Evolutionary conservation across 202 grass and related monocot species (phyloP), one percentile per base, ranked within the genome.

Genomic region (Saccharum hybrid): DNA sequence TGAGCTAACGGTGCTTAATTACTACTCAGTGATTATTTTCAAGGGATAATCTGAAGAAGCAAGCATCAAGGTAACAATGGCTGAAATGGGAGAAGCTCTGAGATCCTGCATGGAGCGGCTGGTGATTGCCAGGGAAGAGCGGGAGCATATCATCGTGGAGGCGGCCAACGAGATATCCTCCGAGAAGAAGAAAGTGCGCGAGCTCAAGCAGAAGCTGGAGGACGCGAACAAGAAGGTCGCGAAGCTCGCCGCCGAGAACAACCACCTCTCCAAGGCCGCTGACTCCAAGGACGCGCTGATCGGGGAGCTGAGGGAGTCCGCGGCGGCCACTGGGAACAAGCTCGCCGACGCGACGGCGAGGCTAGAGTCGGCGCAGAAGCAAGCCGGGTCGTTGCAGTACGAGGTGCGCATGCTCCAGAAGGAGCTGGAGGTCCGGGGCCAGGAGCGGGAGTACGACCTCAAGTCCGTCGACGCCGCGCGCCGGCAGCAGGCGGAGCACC

Each of bases 381-480:
- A 91, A 80, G 74, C 46, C 66, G 54, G 61, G 31, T 91, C 91
- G 54, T 71, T 98, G 21, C 83, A 86, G 90, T 98, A 92, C 76
- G 96, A 98, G 86, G 85, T 93, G 52, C 89, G 85, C 45, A 88
- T 98, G 80, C 87, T 93, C 2, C 88, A 92, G 76, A 93, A 93
- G 85, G 90, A 95, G 85, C 86, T 98, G 43, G 96, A 98, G 84
- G 91, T 95, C 84, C 74, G 96, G 8, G 83, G 71, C 80, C 82
- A 93, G 87, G 96, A 98, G 87, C 86, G 92, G 61, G 88, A 93
- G 71, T 94, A 93, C 84, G 90, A 92, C 80, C 87, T 92, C 72
- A 91, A 63, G 66, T 93, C 96, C 65, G 89, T 62, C 46, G 90
- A 98, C 49, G 92, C 88, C 38, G 87, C 92, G 46, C 90, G 84